Percentiles rank a stretch among this genome's conserved stretches.
Conservation (phyloP, 768 basidiomycete species). For the Naganishia vaughanmartiniae region DNA sequence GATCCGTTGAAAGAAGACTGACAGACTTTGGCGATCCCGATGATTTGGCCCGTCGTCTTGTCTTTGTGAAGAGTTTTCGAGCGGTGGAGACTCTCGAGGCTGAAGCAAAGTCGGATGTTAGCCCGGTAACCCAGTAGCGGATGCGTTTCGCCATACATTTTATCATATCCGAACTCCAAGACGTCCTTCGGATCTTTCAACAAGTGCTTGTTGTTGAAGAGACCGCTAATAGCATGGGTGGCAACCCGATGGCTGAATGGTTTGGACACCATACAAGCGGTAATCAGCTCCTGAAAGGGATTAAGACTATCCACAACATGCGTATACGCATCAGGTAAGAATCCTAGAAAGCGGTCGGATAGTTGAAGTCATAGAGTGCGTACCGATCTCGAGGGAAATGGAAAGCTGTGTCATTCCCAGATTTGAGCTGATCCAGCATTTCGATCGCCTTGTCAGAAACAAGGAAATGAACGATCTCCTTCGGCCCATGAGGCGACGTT, state of each 20-base stretch:
- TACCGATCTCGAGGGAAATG: conserved; percentile 10
- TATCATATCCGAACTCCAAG: conserved; percentile 2
- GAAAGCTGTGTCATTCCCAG: background rate
- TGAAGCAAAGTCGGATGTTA: background rate
- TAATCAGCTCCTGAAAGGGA: conserved; percentile 10
- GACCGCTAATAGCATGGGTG: conserved; percentile 4
- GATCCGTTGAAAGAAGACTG: background rate
- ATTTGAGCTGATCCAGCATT: background rate
- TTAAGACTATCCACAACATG: background rate
- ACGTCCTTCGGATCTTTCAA: background rate
- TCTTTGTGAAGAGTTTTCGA: conserved; percentile 19
- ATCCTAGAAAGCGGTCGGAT: background rate
- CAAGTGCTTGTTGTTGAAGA: background rate
- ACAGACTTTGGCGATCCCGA: conserved; percentile 5
- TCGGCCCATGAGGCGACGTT: background rate
- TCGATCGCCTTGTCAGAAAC: background rate
- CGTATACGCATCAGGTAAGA: background rate
- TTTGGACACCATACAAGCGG: conserved; percentile 16
- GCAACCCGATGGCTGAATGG: conserved; percentile 7
- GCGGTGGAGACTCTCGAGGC: conserved; percentile 12
- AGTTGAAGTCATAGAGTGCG: background rate
- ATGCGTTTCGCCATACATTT: background rate
- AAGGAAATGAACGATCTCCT: background rate
- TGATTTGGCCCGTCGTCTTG: conserved; percentile 10
- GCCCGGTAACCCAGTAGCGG: background rate